Evolutionary conservation across 257 asterid genomes (phyloP).

Genomic region (Cinchona pubescens): DNA sequence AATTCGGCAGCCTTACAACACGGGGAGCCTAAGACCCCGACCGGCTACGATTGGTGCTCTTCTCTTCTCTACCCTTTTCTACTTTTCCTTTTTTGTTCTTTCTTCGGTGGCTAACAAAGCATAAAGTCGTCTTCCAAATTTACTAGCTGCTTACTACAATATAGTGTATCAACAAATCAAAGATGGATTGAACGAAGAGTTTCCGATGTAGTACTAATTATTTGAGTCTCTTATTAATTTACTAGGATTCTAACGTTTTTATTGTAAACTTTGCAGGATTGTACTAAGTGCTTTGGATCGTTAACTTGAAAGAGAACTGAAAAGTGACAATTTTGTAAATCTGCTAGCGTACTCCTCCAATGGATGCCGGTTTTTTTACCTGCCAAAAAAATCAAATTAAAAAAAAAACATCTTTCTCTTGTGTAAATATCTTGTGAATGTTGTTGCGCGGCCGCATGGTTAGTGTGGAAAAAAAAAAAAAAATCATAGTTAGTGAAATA

Average conservation of each 20-base stretch:
- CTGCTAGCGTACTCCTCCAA: background rate
- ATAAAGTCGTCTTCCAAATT: no score
- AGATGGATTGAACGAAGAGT: background rate
- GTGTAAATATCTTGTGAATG: background rate
- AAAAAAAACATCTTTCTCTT: background rate
- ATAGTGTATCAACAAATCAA: background rate
- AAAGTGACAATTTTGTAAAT: conserved; percentile 18
- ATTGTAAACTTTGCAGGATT: conserved; percentile 40
- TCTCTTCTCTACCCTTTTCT: background rate
- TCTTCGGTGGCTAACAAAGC: no score
- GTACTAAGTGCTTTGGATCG: conserved; percentile 64
- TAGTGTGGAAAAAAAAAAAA: background rate
- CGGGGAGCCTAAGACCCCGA: conserved; percentile 39
- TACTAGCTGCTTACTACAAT: no score
- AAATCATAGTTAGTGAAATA: background rate
- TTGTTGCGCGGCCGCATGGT: background rate
- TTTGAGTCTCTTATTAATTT: background rate
- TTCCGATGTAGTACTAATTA: background rate
- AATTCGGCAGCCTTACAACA: conserved; percentile 19
- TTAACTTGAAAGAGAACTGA: conserved; percentile 26
- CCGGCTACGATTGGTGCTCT: conserved; percentile 58
- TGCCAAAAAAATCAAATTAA: background rate
- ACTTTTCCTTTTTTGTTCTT: no score
- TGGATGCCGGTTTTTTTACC: conserved; percentile 9
- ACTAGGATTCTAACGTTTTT: background rate